Conservation (phyloP, 768 basidiomycete genomes). For the Punctularia strigosozonata region DNA sequence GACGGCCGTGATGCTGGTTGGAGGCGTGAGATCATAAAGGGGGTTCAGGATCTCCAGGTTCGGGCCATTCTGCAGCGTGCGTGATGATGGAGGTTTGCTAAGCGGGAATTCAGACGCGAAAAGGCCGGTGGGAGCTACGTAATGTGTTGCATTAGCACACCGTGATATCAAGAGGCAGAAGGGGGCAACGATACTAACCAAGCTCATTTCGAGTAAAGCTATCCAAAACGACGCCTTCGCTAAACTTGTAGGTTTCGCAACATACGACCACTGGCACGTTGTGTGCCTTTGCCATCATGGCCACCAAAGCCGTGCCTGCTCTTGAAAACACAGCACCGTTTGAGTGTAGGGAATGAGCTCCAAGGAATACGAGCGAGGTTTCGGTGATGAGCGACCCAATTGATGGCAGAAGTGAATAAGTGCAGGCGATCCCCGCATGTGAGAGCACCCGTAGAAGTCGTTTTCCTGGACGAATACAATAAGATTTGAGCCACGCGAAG, state of each 20-base stretch:
- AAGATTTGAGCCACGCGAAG: constrained; percentile 1
- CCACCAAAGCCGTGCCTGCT: constrained; percentile 90
- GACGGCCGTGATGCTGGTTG: constrained; percentile 85
- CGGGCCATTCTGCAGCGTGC: constrained; percentile 20
- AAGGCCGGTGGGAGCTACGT: constrained; percentile 16
- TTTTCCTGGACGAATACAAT: constrained; percentile 44
- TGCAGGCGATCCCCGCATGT: constrained; percentile 64
- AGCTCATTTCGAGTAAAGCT: constrained; percentile 94
- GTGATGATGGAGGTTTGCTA: not conserved
- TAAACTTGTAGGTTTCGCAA: constrained; percentile 98
- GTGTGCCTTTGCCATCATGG: constrained; percentile 88
- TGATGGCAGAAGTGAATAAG: constrained; percentile 86
- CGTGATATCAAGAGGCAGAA: not conserved
- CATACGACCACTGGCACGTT: constrained; percentile 92
- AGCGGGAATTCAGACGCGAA: constrained; percentile 11
- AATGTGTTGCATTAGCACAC: not conserved
- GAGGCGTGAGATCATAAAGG: constrained; percentile 89
- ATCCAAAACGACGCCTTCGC: constrained; percentile 85
- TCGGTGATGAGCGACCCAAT: constrained; percentile 70
- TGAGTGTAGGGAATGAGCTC: constrained; percentile 88
- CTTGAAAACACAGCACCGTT: constrained; percentile 92
- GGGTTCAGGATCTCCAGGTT: constrained; percentile 77
- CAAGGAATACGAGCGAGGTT: constrained; percentile 77
- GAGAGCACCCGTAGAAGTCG: constrained; percentile 60
- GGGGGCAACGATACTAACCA: constrained; percentile 34